Evolutionary conservation across 441 rosid species (phyloP), one percentile per base, ranked within the genome.

Genomic region (Eutrema salsugineum): DNA sequence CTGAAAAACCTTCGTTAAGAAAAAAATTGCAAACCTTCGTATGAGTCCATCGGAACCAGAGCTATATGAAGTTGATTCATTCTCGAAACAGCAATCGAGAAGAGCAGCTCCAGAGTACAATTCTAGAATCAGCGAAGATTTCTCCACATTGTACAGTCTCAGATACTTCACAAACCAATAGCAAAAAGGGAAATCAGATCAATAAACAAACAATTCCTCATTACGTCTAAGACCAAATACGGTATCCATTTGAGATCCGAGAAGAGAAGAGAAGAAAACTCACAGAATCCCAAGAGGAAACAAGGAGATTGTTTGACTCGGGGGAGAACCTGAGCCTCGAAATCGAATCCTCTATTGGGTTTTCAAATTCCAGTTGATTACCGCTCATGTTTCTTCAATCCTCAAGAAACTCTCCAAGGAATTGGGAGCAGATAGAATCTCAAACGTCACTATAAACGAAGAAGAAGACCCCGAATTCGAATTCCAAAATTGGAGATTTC

Each of bases 251-350:
- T 15, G 64, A 53, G 53, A 62, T 63, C 4, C 1, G 59, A 22
- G 42, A 54, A 20, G 50, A 0, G 30, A 43, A 43, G 55, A 49
- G 57, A 11, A 49, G 55, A 71, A 22, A 24, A 81, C 92, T 85
- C 17, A 95, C 97, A 8, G 89, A 82, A 60, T 95, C 99, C 99
- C 99, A 95, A 30, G 98, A 91, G 50, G 98, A 78, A 72, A 95
- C 50, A 28, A 95, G 93, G 71, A 95, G 91, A 66, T 87, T 89
- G 72, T 91, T 87, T 44, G 97, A 87, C 2, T 70, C 77, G 0
- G 99, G 85, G 11, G 98, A 87, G 81, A 95, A 95, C 33, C 80
- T 84, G 80, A 89, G 62, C 70, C 84, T 80, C 10, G 99, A 91
- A 77, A 95, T 62, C 9, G 97, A 83, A 71, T 93, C 98, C 44